Percentiles rank a stretch among this genome's conserved stretches.
phyloP scores from a whole-genome alignment of 495 filamentous ascomycete genomes.

The Podospora didyma region DNA sequence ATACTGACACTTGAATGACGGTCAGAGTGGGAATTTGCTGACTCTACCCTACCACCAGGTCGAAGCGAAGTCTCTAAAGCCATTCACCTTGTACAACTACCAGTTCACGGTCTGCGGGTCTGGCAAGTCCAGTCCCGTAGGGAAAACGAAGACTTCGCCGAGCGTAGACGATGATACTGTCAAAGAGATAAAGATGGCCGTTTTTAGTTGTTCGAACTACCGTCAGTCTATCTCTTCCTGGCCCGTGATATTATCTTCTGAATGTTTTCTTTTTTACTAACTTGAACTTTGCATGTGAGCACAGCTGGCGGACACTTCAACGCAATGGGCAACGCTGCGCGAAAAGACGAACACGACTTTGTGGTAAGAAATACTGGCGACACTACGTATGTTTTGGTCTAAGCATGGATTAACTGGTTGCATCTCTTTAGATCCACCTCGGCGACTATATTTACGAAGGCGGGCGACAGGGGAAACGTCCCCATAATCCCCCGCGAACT shows the following conservation, averaged over 20 bases:
- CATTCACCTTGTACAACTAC: constrained; percentile 60
- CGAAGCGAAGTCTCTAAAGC: constrained; percentile 53
- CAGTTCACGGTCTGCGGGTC: constrained; percentile 54
- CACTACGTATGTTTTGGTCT: too few species aligned
- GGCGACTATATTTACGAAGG: constrained; percentile 68
- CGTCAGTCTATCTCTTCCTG: constrained; percentile 28
- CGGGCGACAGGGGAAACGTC: constrained; percentile 55
- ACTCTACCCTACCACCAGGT: too few species aligned
- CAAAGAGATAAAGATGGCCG: constrained; percentile 45
- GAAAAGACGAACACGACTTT: constrained; percentile 65
- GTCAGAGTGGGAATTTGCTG: too few species aligned
- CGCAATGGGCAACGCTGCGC: constrained; percentile 59
- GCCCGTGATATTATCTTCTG: too few species aligned
- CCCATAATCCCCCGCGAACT: constrained; percentile 47
- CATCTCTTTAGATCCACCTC: too few species aligned
- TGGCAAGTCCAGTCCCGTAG: constrained; percentile 39
- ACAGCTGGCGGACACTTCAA: constrained; percentile 53
- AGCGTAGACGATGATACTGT: constrained; percentile 30
- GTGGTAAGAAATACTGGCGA: too few species aligned
- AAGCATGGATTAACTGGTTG: too few species aligned
- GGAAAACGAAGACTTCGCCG: constrained; percentile 54
- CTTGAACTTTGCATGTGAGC: neutral
- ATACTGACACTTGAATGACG: too few species aligned
- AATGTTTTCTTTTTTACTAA: too few species aligned
- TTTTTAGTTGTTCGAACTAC: constrained; percentile 56